Evolutionary conservation across 495 filamentous ascomycete species (phyloP), one percentile per base, ranked within the genome.

Genomic region (Ascodesmis nigricans): DNA sequence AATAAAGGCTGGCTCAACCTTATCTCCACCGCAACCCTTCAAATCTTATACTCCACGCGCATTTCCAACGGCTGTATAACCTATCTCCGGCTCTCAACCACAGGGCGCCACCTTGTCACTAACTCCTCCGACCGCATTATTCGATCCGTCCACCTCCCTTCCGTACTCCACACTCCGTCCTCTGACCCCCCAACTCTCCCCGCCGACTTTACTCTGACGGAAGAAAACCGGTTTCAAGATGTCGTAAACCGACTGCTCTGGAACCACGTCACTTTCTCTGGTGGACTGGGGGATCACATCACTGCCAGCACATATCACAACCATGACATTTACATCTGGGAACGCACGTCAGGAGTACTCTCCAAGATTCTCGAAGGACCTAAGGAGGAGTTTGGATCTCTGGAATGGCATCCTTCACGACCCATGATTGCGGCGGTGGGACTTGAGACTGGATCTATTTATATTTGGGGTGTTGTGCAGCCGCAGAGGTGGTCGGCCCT

Each of bases 171-270:
- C 15, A 6, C 31, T 19, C 13, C 14, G 34, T 41, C 67, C 19
- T 63, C 64, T 2, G 61, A 68, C 14, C n/a, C n/a, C n/a, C n/a
- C n/a, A n/a, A 36, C 54, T 62, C 22, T 60, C 59, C 63, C 62
- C 8, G 71, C 75, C 38, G 72, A 65, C 9, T 77, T 93, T 45
- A 71, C 78, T 38, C 63, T 99, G 14, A 77, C 83, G 21, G 73
- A 93, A 15, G 90, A 99, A 51, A 90, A 95, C 53, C 93, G 91
- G 53, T 95, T 93, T 48, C 83, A 93, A 55, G 87, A 99, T 53
- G 78, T 93, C 2, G 84, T 99, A 13, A 92, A 95, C 49, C 69
- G 75, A 18, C 62, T 93, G 7, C 73, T 75, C 20, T 99, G 87
- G 87, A 95, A 92, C 49, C 78, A 92, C 50, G 81, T 90, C 20